Conservation (phyloP, 192 early-diverging fungal species). For the Nowakowskiella sp. region DNA sequence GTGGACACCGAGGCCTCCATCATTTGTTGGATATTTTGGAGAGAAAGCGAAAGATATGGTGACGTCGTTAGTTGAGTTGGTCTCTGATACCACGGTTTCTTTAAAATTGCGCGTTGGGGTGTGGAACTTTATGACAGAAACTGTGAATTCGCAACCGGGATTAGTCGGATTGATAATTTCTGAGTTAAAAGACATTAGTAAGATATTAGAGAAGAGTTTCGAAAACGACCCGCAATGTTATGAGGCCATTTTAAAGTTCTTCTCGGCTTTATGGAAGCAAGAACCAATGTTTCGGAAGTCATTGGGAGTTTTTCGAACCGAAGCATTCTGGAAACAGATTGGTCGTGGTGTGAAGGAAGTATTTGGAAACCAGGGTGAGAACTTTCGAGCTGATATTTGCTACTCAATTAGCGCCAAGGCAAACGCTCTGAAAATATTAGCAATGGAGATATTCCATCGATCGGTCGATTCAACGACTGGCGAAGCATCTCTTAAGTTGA, state of each 20-base stretch:
- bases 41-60: conserved; percentile 21
- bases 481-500: too few species aligned
- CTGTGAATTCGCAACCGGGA: conserved; percentile 38
- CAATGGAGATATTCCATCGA: neutral
- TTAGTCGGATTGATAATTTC: conserved; percentile 32
- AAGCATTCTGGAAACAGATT: neutral
- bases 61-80: conserved; percentile 17
- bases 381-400: neutral
- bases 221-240: conserved; percentile 9
- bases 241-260: conserved; percentile 11
- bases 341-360: neutral
- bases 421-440: neutral
- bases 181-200: conserved; percentile 1
- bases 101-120: conserved; percentile 30
- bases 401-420: neutral
- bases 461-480: too few species aligned
- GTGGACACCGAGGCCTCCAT: conserved; percentile 38
- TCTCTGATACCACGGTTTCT: conserved; percentile 4
- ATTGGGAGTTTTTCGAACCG: conserved; percentile 6
- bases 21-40: conserved; percentile 47
- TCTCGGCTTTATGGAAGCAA: neutral
- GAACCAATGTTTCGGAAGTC: neutral
- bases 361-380: neutral
- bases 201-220: neutral
- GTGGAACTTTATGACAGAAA: conserved; percentile 24